Base-by-base conservation (phyloP, 768 basidiomycete genomes). In the Lactarius psammicola region DNA sequence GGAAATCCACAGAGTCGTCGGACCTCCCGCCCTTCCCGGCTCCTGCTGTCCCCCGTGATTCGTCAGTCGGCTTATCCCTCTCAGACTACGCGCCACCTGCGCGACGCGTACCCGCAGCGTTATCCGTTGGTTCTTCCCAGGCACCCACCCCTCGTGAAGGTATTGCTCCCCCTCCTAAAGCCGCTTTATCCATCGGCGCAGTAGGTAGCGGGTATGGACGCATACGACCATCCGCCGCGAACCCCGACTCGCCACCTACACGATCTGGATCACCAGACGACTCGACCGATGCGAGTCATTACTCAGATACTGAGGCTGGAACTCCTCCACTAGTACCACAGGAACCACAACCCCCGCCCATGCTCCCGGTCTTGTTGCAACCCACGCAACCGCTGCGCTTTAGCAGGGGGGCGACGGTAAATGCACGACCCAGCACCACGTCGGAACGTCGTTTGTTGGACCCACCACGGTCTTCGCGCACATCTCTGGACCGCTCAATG, bases 21-120 rank as follows among this genome's bases (percentile, higher is more conserved):
- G 59, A 66, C 17, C 63, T 64, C 44, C 73, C 70, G 10, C 53
- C 63, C 3, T 67, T 64, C 17, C 73, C 72, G 3, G 64, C 64
- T 8, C 57, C 71, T 49, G 65, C 40, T 36, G 33, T 34, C 53
- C 57, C 69, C 31, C 63, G 44, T 17, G 68, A 62, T 42, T 66
- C 60, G 26, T 7, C 64, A 23, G 28, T 60, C 17, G 65, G 54
- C 53, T 44, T 23, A 17, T 15, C 26, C 42, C n/a, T 23, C 30
- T 23, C 59, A 11, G 20, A 8, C 13, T 15, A 33, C 18, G 54
- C 44, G n/a, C 28, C 53, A 6, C 26, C 51, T 20, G 20, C 40
- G n/a, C 20, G 20, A 42, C n/a, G 38, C 38, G 36, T 60, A 28
- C 42, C 59, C 10, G 38, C 42, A 8, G n/a, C 44, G 33, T 33